These are phyloP conservation scores for Saitozyma podzolica DNA, from an alignment of 768 basidiomycete species.

Conservation along the genomic window DNA sequence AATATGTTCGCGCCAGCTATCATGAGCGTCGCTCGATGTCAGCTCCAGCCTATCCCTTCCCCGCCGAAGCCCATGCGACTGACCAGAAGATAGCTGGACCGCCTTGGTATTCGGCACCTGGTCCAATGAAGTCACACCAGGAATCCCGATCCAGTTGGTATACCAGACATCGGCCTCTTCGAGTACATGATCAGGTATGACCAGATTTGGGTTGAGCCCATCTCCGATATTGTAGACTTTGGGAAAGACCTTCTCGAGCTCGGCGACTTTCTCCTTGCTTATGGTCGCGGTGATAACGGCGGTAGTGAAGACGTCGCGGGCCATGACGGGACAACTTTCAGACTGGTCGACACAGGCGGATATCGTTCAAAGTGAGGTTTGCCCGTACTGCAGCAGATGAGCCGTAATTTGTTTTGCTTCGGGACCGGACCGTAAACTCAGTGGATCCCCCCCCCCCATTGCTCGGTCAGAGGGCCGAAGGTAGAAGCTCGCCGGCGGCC, in stretches of 20 bases:
- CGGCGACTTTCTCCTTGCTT: conserved; percentile 7
- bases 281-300: conserved; percentile 1
- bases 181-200: conserved; percentile 20
- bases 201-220: conserved; percentile 15
- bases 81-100: conserved; percentile 33
- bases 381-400: too few relatives aligned
- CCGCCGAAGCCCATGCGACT: conserved; percentile 5
- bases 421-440: too few relatives aligned
- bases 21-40: conserved; percentile 1
- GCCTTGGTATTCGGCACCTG: conserved; percentile 25
- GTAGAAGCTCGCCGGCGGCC: too few relatives aligned
- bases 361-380: not conserved
- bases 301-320: not conserved
- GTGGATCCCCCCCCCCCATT: too few relatives aligned
- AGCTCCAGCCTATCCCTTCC: conserved; percentile 5
- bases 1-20: conserved; percentile 33
- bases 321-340: not conserved
- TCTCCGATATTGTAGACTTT: conserved; percentile 26
- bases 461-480: too few relatives aligned
- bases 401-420: too few relatives aligned
- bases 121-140: conserved; percentile 15
- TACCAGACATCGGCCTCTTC: conserved; percentile 30
- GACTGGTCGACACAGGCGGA: conserved; percentile 8
- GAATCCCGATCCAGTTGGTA: conserved; percentile 21
- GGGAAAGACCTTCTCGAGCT: conserved; percentile 25